Conservation (phyloP, 495 filamentous ascomycete species). For the Darksidea phi region DNA sequence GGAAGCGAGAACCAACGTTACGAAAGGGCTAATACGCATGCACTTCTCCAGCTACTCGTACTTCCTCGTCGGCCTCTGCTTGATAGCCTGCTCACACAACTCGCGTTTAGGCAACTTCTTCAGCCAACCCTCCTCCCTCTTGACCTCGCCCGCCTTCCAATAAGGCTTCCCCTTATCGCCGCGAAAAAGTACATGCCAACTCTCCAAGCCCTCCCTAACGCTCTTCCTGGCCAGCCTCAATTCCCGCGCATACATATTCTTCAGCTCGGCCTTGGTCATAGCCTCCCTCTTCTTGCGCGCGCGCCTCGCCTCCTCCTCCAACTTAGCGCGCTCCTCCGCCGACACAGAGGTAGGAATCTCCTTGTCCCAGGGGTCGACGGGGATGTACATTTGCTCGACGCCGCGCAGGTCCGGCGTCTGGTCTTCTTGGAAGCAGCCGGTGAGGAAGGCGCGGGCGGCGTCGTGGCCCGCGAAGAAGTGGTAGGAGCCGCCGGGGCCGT, state of each 20-base stretch:
- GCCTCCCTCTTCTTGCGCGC: conserved; percentile 48
- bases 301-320: conserved; percentile 42
- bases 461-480: conserved; percentile 83
- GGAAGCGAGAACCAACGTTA: no score
- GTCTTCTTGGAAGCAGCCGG: conserved; percentile 91
- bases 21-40: no score
- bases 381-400: conserved; percentile 85
- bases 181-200: conserved; percentile 75
- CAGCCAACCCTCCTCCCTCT: conserved; percentile 43
- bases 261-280: conserved; percentile 53
- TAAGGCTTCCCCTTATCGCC: conserved; percentile 49
- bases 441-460: conserved; percentile 88
- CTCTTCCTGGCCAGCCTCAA: conserved; percentile 52
- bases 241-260: conserved; percentile 48
- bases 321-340: conserved; percentile 46
- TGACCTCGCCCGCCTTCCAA: conserved; percentile 44
- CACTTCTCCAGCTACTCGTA: neutral
- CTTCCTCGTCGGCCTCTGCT: conserved; percentile 39
- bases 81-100: conserved; percentile 44
- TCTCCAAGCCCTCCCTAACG: conserved; percentile 57
- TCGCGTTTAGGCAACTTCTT: conserved; percentile 40
- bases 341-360: conserved; percentile 13
- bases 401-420: conserved; percentile 77
- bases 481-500: conserved; percentile 90
- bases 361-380: conserved; percentile 56